Conservation (phyloP, 2,329 filamentous ascomycete species). For the Neopestalotiopsis sp. region DNA sequence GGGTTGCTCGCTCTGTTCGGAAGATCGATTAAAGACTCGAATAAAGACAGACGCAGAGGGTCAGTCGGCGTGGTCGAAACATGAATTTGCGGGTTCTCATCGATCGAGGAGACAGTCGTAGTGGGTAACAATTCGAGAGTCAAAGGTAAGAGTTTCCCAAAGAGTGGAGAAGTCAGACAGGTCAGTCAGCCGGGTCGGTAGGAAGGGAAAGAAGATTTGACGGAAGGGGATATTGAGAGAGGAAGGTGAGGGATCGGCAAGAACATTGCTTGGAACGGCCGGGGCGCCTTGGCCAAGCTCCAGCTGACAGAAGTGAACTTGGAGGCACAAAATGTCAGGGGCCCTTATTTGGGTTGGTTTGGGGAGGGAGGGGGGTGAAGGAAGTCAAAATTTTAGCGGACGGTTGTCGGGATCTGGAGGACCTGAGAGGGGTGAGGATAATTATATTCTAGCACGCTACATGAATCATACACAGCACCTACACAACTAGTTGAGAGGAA, state of each 20-base stretch:
- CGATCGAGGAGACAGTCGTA: slow-evolving; percentile 23
- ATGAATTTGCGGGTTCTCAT: slow-evolving; percentile 34
- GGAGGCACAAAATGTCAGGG: background rate
- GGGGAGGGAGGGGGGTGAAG: background rate
- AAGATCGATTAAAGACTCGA: slow-evolving; percentile 18
- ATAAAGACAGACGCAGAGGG: slow-evolving; percentile 23
- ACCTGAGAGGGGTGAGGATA: background rate
- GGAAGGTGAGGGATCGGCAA: background rate
- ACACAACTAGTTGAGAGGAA: background rate
- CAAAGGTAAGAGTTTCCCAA: slow-evolving; percentile 17
- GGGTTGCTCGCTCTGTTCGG: slow-evolving; percentile 30
- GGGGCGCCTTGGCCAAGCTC: background rate
- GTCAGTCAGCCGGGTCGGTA: background rate
- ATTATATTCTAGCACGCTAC: background rate
- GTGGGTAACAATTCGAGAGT: slow-evolving; percentile 15
- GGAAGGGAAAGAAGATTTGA: background rate
- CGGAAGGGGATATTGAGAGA: background rate
- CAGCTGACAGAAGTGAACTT: background rate
- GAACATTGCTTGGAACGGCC: background rate
- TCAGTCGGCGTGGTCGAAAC: slow-evolving; percentile 21
- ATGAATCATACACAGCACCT: background rate
- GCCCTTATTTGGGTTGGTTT: background rate
- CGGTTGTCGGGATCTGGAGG: background rate
- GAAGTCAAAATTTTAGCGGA: background rate
- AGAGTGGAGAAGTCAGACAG: slow-evolving; percentile 18